Evolutionary conservation across 306 rosid genomes (phyloP), one percentile per base, ranked within the genome.

Genomic region (apple (Malus domestica)): DNA sequence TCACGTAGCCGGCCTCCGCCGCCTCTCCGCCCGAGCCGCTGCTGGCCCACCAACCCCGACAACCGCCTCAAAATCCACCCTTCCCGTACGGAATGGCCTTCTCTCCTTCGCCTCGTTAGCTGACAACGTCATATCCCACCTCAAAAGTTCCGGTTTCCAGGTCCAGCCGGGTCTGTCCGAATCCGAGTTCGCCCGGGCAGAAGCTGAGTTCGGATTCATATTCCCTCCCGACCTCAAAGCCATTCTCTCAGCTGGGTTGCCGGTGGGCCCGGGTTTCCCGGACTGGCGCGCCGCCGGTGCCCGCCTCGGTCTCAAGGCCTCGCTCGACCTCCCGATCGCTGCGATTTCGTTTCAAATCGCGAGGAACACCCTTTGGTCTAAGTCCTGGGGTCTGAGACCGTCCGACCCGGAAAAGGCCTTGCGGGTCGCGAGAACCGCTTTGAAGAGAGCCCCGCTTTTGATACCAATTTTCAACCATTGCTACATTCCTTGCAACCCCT

Each of bases 331-430:
- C 22, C 99, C 99, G 12, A 89, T 92, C 67, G 99, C 99, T 0
- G 97, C 99, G 42, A 92, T 95, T 74, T 92, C 96, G n/a, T 87
- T 95, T 58, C 99, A 95, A 81, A 95, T 95, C 72, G 97, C 97
- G 3, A 75, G 86, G 57, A 92, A 95, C 78, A 81, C 96, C 4
- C 72, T 95, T 62, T 95, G 99, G 99, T 95, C 97, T 10, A 92
- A 89, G 52, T 84, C 90, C 3, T 95, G 99, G 99, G 99, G 99
- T 1, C 88, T 75, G 35, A 78, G 93, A 67, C 97, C 99, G 1
- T 42, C 93, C 0, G 97, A 95, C 65, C 97, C 97, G 16, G 97
- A 90, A 52, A 91, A 81, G 80, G 99, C 99, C 4, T 42, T 95
- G 19, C 85, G 86, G 33, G 89, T 89, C 12, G 97, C 99, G 4